Base-by-base conservation (phyloP, 345 rosid species). In the Conringia planisiliqua region DNA sequence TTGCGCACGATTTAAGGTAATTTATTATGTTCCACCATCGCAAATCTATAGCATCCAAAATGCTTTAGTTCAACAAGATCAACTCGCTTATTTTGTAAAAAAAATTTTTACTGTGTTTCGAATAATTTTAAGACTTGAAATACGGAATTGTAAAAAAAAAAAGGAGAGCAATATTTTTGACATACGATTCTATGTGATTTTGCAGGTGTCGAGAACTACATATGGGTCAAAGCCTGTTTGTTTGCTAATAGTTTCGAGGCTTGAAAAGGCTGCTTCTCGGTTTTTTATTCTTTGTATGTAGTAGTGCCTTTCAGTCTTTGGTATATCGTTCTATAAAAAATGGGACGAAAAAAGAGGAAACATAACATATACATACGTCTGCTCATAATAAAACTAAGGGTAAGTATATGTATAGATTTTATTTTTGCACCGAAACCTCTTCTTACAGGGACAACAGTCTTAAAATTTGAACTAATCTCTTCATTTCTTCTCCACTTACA, bases 241-340 rank as follows among this genome's bases (percentile, higher is more conserved):
- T 67, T 39, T 68, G 63, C 69, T 50, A 39, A 48, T 59, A 68
- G 68, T 68, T 50, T 39, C 55, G n/a, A n/a, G n/a, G n/a, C n/a
- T n/a, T n/a, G n/a, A n/a, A n/a, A n/a, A n/a, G n/a, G 32, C 14
- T 73, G 13, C 9, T 13, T 56, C 55, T 64, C 1, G 1, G 1
- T 32, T 32, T 32, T 27, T 27, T 4, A 2, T 27, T 30, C 50
- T 51, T 10, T 16, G 22, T 55, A 71, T 65, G 61, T 22, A 52
- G 47, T 76, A 32, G 51, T 33, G 74, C 35, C 47, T 38, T 24
- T 26, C 51, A 24, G 43, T 18, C 43, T 55, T 26, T 57, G 66
- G 42, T 66, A 46, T 24, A 57, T 74, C 51, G 22, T 16, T 65
- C 66, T 32, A 32, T 52, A 11, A 10, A 20, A 33, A 73, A 22